phyloP scores from a whole-genome alignment of 2,329 filamentous ascomycete species.

The Cytospora chrysosperma region DNA sequence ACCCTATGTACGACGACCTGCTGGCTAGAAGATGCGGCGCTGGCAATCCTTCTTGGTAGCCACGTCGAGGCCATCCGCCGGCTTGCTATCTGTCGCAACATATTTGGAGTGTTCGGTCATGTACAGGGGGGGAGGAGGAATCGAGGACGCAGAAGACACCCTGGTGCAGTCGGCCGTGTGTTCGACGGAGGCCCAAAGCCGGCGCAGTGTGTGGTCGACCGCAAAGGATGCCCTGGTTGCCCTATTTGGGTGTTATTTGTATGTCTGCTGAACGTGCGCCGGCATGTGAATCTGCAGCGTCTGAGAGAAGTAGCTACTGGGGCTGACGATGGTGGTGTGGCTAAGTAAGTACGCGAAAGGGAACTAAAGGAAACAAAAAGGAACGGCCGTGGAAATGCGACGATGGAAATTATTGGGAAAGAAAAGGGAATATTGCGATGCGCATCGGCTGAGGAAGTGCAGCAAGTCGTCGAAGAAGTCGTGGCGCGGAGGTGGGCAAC shows the following conservation, averaged over 20 bases:
- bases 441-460: not conserved
- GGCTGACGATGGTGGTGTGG: not conserved
- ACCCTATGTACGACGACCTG: slow-evolving; percentile 15
- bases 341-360: not conserved
- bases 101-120: not conserved
- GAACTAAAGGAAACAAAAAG: not conserved
- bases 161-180: slow-evolving; percentile 4
- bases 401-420: not conserved
- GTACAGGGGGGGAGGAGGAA: not conserved
- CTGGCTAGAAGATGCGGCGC: slow-evolving; percentile 10
- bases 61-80: slow-evolving; percentile 19
- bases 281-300: not conserved
- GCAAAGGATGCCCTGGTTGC: not conserved
- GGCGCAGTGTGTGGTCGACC: not conserved
- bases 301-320: not conserved
- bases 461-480: too few species aligned
- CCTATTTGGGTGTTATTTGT: not conserved
- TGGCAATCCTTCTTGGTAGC: slow-evolving; percentile 3
- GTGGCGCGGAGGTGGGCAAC: too few species aligned
- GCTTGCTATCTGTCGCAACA: slow-evolving; percentile 19
- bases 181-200: not conserved
- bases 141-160: not conserved
- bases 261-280: not conserved
- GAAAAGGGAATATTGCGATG: not conserved
- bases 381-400: not conserved